phyloP scores from a whole-genome alignment of 2,329 filamentous ascomycete species.

The Fusarium anguioides region DNA sequence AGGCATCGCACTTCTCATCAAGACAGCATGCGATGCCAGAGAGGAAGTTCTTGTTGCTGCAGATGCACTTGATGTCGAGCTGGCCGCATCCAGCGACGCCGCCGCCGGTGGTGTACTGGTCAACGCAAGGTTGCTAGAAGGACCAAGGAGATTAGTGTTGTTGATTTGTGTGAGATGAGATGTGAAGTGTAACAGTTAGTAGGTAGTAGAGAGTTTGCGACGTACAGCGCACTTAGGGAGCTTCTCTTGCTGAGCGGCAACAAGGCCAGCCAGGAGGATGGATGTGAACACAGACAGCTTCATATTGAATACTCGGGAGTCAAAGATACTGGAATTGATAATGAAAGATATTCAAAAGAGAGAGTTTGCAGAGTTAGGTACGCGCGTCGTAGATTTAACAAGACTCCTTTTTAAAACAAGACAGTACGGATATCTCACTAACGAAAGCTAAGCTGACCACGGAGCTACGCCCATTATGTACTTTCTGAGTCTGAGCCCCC shows the following conservation, averaged over 20 bases:
- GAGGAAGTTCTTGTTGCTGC: conserved; percentile 55
- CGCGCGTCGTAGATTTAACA: conserved; percentile 12
- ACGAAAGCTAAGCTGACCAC: conserved; percentile 7
- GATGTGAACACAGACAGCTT: conserved; percentile 49
- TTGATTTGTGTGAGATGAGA: background rate
- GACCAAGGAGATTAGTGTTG: conserved; percentile 10
- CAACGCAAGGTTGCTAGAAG: conserved; percentile 49
- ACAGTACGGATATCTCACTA: background rate
- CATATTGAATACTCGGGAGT: conserved; percentile 46
- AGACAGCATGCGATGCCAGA: conserved; percentile 57
- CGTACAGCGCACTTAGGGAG: conserved; percentile 56
- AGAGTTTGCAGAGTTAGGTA: background rate
- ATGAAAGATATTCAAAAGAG: background rate
- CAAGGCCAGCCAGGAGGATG: conserved; percentile 48
- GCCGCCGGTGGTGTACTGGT: conserved; percentile 48
- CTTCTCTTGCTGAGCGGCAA: conserved; percentile 48
- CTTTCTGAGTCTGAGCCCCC: background rate
- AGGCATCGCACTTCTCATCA: conserved; percentile 47
- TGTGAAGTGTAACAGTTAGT: background rate
- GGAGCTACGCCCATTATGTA: conserved; percentile 9
- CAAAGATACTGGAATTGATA: background rate
- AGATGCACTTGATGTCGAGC: conserved; percentile 56
- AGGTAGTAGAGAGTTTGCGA: conserved; percentile 12
- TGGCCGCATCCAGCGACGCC: conserved; percentile 53
- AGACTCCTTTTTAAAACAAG: conserved; percentile 17